phyloP scores from a whole-genome alignment of 495 filamentous ascomycete species.

The Trichodelitschia bisporula region DNA sequence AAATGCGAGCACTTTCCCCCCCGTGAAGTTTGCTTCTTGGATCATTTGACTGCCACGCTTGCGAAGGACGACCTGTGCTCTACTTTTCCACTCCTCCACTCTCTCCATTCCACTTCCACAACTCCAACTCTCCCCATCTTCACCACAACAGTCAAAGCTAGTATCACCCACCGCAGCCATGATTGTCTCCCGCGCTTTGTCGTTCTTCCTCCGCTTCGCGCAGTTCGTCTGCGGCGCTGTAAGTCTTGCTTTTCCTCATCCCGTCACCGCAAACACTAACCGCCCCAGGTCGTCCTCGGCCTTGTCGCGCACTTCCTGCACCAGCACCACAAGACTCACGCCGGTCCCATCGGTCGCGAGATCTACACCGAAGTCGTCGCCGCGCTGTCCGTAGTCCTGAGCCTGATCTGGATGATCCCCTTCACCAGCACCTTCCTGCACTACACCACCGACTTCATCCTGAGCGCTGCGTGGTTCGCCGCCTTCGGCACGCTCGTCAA shows the following conservation, averaged over 20 bases:
- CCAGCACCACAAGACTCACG: conserved; percentile 10
- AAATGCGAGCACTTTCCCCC: too few species aligned
- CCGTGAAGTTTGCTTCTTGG: too few species aligned
- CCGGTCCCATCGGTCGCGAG: conserved; percentile 24
- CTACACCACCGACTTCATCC: conserved; percentile 11
- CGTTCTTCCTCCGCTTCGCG: conserved; percentile 22
- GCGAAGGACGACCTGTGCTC: too few species aligned
- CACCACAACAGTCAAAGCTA: too few species aligned
- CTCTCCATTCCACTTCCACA: too few species aligned
- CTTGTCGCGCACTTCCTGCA: conserved; percentile 29
- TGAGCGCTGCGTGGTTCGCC: conserved; percentile 8
- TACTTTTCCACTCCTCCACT: too few species aligned
- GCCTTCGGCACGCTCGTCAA: conserved; percentile 17
- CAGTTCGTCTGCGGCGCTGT: conserved; percentile 17
- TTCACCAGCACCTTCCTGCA: conserved; percentile 18
- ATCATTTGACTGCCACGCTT: too few species aligned
- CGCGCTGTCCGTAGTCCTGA: conserved; percentile 25
- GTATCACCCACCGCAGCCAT: not conserved
- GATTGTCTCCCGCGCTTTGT: conserved; percentile 24
- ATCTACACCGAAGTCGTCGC: conserved; percentile 38
- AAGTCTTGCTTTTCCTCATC: conserved; percentile 1
- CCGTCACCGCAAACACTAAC: not conserved
- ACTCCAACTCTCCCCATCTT: too few species aligned
- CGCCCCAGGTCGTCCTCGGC: conserved; percentile 26
- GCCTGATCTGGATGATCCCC: conserved; percentile 29